These are phyloP conservation scores for Thielaviopsis ethacetica DNA, from an alignment of 2,329 filamentous ascomycete species.

Conservation along the genomic window DNA sequence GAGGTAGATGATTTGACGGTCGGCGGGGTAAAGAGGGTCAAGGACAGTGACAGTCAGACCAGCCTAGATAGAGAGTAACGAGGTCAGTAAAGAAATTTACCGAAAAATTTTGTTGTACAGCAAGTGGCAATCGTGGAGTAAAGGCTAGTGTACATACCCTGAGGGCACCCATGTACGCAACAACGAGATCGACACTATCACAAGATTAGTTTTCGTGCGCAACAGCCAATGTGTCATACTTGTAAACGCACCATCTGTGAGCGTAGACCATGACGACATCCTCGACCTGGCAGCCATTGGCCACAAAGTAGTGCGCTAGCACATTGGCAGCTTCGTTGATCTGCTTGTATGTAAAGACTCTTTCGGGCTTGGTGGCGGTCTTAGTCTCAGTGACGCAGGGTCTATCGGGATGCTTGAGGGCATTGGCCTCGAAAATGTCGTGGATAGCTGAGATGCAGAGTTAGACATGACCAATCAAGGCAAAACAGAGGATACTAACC, in stretches of 20 bases:
- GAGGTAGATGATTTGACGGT: conserved; percentile 40
- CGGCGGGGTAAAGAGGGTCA: conserved; percentile 66
- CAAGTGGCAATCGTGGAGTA: not conserved
- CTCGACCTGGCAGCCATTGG: conserved; percentile 55
- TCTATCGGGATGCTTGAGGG: conserved; percentile 46
- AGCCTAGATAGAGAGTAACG: conserved; percentile 19
- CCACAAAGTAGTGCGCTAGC: conserved; percentile 61
- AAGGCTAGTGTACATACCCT: conserved; percentile 18
- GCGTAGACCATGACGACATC: conserved; percentile 92
- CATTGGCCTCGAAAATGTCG: conserved; percentile 51
- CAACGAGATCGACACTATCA: conserved; percentile 39
- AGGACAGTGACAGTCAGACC: conserved; percentile 51
- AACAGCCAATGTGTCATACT: not conserved
- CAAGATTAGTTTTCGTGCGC: conserved; percentile 2
- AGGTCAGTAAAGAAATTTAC: not conserved
- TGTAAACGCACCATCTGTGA: conserved; percentile 49
- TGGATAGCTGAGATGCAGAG: conserved; percentile 36
- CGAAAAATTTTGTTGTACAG: not conserved
- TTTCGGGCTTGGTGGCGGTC: conserved; percentile 29
- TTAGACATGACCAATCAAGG: not conserved
- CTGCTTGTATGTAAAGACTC: conserved; percentile 66
- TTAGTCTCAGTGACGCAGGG: conserved; percentile 34
- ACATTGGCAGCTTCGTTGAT: conserved; percentile 75
- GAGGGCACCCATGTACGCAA: conserved; percentile 62
- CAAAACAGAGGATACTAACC: conserved; percentile 14